phyloP scores from a whole-genome alignment of 345 rosid species.

The Cardamine occulta region DNA sequence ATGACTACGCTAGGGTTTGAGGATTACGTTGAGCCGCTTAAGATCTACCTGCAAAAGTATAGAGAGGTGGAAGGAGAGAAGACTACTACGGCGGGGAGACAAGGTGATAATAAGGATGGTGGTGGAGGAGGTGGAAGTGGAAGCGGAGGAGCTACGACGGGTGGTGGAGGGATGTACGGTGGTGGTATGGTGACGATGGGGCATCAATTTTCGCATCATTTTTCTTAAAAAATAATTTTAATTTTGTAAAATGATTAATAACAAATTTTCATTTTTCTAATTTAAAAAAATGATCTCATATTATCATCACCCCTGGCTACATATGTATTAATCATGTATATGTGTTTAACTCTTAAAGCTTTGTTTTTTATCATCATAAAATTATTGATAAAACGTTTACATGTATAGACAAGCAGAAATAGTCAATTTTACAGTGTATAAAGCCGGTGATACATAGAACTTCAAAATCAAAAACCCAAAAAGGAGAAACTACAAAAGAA shows the following conservation, averaged over 20 bases:
- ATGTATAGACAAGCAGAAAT: no score
- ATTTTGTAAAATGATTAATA: background rate
- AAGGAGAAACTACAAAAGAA: no score
- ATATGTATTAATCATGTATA: background rate
- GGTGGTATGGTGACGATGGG: conserved; percentile 23
- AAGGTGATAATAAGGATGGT: conserved; percentile 47
- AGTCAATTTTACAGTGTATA: no score
- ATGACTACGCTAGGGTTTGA: conserved; percentile 81
- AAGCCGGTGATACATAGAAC: no score
- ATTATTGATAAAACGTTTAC: no score
- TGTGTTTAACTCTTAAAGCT: background rate
- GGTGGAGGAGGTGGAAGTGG: conserved; percentile 43
- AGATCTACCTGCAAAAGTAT: conserved; percentile 69
- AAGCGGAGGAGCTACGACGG: conserved; percentile 28
- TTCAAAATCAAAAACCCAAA: no score
- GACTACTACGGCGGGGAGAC: conserved; percentile 46
- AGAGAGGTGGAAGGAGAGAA: conserved; percentile 76
- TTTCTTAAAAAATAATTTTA: conserved; percentile 9
- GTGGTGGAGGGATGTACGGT: conserved; percentile 14
- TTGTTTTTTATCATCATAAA: no score
- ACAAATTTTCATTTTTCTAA: conserved; percentile 10
- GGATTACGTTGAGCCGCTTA: conserved; percentile 71
- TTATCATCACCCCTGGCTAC: background rate
- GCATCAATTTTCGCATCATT: conserved; percentile 22
- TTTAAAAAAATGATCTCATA: background rate